Evolutionary conservation across 176 grass and related monocot species (phyloP).

Genomic region (Calamus simplicifolius): DNA sequence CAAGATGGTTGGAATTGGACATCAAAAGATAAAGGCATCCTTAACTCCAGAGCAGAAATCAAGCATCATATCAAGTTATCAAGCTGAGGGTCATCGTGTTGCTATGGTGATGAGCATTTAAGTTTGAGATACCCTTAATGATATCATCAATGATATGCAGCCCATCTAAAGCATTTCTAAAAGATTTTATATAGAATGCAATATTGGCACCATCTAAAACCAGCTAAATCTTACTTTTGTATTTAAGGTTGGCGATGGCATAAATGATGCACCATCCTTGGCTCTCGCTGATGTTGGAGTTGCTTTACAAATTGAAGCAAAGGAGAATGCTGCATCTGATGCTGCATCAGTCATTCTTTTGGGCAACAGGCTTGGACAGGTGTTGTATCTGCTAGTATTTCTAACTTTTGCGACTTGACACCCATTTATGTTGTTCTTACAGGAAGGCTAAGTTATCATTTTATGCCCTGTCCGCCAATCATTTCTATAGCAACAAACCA

Average conservation of each 20-base stretch:
- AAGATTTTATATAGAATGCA: no score
- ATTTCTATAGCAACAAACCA: no score
- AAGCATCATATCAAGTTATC: conserved; percentile 63
- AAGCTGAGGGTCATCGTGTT: conserved; percentile 56
- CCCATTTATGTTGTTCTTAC: no score
- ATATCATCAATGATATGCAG: no score
- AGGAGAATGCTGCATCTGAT: conserved; percentile 90
- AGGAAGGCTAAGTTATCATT: no score
- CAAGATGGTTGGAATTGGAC: conserved; percentile 55
- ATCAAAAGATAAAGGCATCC: conserved; percentile 47
- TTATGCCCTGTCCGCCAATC: no score
- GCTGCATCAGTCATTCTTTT: conserved; percentile 89
- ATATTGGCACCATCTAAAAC: no score
- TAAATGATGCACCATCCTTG: conserved; percentile 91
- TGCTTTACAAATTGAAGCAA: conserved; percentile 66
- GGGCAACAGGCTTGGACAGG: conserved; percentile 76
- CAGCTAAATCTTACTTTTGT: not conserved
- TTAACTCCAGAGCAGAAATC: conserved; percentile 79
- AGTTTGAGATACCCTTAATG: not conserved
- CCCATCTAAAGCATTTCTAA: no score
- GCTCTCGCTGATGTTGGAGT: conserved; percentile 89
- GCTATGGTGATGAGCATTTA: conserved; percentile 48
- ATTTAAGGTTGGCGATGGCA: conserved; percentile 80
- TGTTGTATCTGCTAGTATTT: conserved; percentile 14
- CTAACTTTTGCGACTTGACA: no score